These are phyloP conservation scores for Diutina pseudorugosa DNA, from an alignment of 1,139 yeast species.

Conservation along the genomic window DNA sequence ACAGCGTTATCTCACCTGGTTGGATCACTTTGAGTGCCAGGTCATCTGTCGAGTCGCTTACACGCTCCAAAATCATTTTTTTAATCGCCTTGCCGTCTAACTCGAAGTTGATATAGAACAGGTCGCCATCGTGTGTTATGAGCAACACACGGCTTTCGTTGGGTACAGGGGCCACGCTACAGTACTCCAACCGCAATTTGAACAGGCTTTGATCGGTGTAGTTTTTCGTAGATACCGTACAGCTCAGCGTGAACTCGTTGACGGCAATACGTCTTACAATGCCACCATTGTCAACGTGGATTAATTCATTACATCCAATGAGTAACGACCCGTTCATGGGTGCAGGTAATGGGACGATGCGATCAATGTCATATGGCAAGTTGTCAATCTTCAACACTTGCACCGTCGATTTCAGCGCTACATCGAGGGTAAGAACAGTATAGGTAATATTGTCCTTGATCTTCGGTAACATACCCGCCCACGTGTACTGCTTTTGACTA, in stretches of 20 bases:
- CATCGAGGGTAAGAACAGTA: conserved; percentile 54
- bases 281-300: conserved; percentile 80
- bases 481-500: conserved; percentile 49
- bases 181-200: conserved; percentile 47
- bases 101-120: conserved; percentile 40
- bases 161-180: conserved; percentile 34
- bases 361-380: conserved; percentile 66
- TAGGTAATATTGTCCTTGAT: conserved; percentile 53
- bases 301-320: conserved; percentile 64
- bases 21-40: conserved; percentile 13
- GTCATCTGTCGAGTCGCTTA: conserved; percentile 7
- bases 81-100: conserved; percentile 36
- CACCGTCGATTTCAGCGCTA: conserved; percentile 50
- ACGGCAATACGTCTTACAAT: conserved; percentile 55
- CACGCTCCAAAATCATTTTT: conserved; percentile 18
- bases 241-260: conserved; percentile 40
- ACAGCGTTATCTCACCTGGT: conserved; percentile 22
- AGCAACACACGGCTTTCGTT: conserved; percentile 41
- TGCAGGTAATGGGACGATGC: conserved; percentile 47
- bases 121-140: conserved; percentile 38
- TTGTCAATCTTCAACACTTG: conserved; percentile 51
- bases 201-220: conserved; percentile 42
- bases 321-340: conserved; percentile 67
- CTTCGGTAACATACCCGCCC: conserved; percentile 64
- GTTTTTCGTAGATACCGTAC: conserved; percentile 36